Evolutionary conservation across 2,329 filamentous ascomycete genomes (phyloP).

Genomic region (Ilyonectria mors-panacis): DNA sequence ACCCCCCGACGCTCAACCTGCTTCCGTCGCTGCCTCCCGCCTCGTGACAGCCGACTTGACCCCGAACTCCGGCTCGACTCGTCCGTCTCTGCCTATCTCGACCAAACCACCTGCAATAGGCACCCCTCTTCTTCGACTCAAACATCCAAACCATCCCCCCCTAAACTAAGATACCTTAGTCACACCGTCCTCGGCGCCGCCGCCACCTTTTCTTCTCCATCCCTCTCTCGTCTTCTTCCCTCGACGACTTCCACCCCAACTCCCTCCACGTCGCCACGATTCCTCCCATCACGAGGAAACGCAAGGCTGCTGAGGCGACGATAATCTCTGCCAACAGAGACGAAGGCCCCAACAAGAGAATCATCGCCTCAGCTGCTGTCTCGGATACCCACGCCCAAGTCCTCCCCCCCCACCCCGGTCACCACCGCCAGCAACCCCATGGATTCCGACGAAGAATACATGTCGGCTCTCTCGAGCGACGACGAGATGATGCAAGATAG

Average conservation of each 20-base stretch:
- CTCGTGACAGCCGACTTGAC: slow-evolving; percentile 27
- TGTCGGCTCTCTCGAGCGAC: slow-evolving; percentile 84
- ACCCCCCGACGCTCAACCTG: not conserved
- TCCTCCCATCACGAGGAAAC: slow-evolving; percentile 72
- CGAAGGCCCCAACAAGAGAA: slow-evolving; percentile 65
- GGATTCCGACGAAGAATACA: slow-evolving; percentile 97
- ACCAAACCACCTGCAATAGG: slow-evolving; percentile 24
- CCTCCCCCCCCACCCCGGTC: slow-evolving; percentile 72
- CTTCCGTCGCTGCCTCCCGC: slow-evolving; percentile 7
- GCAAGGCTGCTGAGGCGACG: slow-evolving; percentile 77
- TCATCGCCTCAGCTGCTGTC: slow-evolving; percentile 68
- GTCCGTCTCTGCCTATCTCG: slow-evolving; percentile 22
- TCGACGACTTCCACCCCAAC: slow-evolving; percentile 10
- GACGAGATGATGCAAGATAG: slow-evolving; percentile 83
- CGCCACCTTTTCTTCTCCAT: slow-evolving; percentile 16
- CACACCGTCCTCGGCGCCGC: slow-evolving; percentile 29
- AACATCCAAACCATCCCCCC: slow-evolving; percentile 15
- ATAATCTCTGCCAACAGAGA: slow-evolving; percentile 63
- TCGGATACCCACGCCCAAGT: slow-evolving; percentile 50
- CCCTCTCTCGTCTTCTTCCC: not conserved
- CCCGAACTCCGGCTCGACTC: not conserved
- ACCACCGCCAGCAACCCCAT: slow-evolving; percentile 75
- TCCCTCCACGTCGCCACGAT: slow-evolving; percentile 63
- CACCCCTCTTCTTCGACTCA: slow-evolving; percentile 18
- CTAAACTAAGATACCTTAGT: slow-evolving; percentile 24